A percentile compares a stretch with the other conserved stretches of the same genome.
These are phyloP conservation scores for Sparassis latifolia DNA, from an alignment of 1,284 basidiomycete genomes.

Conservation along the genomic window DNA sequence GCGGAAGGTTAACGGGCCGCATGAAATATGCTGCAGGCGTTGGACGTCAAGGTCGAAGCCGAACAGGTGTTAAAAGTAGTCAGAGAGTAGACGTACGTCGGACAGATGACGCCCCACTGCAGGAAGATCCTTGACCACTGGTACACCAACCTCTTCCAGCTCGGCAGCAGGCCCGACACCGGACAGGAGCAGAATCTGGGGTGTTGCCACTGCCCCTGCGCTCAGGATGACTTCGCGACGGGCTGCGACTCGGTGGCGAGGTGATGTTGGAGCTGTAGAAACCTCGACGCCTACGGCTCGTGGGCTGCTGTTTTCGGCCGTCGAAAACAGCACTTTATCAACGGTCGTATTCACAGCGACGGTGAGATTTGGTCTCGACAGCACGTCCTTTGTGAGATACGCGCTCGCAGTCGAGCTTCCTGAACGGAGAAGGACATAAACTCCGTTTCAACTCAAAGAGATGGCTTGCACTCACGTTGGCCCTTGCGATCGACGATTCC, in stretches of 20 bases:
- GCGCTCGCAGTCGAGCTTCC: too few relatives aligned
- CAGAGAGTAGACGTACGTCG: conserved; percentile 21
- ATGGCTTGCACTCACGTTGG: too few relatives aligned
- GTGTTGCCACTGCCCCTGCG: conserved; percentile 27
- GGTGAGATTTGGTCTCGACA: too few relatives aligned
- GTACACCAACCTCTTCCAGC: conserved; percentile 15
- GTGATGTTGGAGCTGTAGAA: conserved; percentile 8
- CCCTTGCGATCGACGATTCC: too few relatives aligned
- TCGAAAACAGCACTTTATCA: conserved; percentile 12
- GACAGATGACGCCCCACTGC: conserved; percentile 18
- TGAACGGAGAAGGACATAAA: too few relatives aligned
- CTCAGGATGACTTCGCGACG: conserved; percentile 20
- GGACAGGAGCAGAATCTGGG: conserved; percentile 13
- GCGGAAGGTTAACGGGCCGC: conserved; percentile 19
- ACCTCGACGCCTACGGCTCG: conserved; percentile 26
- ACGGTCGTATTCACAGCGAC: too few relatives aligned
- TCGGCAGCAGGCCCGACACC: conserved; percentile 8
- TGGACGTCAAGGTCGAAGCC: background rate
- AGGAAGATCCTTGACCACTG: conserved; percentile 22
- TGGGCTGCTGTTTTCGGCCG: conserved; percentile 9
- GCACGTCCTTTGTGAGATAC: too few relatives aligned
- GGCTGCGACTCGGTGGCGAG: conserved; percentile 10
- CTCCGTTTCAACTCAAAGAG: too few relatives aligned
- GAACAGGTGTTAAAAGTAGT: background rate
- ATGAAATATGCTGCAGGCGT: conserved; percentile 17